Conservation (phyloP, 2,329 filamentous ascomycete species). For the Diaporthe humulicola region DNA sequence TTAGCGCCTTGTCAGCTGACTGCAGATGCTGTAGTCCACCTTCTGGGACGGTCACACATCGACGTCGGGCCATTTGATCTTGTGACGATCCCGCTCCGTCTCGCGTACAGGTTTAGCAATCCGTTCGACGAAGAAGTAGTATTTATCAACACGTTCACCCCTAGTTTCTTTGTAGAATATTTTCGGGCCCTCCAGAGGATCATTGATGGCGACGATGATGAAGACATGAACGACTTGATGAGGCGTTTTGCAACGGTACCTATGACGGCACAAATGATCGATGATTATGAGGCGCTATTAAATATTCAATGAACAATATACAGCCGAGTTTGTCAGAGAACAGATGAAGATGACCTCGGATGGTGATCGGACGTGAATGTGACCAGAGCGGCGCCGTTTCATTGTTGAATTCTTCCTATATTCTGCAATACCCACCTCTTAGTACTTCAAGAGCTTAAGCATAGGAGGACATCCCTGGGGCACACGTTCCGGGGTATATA, state of each 20-base stretch:
- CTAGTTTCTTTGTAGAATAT: conserved; percentile 4
- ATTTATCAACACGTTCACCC: background rate
- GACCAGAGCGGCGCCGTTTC: too few species aligned
- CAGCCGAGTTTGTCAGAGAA: background rate
- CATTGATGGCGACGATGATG: background rate
- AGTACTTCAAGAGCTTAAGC: background rate
- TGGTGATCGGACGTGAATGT: background rate
- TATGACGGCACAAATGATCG: background rate
- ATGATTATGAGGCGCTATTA: background rate
- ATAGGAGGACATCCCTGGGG: background rate
- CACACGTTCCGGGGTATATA: too few species aligned
- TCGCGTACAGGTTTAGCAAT: conserved; percentile 4
- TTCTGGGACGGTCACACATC: background rate
- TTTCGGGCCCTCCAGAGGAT: background rate
- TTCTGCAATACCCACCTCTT: background rate
- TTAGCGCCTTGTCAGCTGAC: too few species aligned
- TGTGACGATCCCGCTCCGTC: background rate
- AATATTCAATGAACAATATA: background rate
- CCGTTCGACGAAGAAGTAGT: background rate
- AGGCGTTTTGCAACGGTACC: background rate
- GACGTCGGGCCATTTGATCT: background rate
- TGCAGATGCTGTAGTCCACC: too few species aligned
- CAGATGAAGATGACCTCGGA: too few species aligned
- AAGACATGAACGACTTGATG: background rate
- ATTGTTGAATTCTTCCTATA: background rate